These are phyloP conservation scores for Malus hybrid DNA, from an alignment of 331 rosid species.

Conservation along the genomic window DNA sequence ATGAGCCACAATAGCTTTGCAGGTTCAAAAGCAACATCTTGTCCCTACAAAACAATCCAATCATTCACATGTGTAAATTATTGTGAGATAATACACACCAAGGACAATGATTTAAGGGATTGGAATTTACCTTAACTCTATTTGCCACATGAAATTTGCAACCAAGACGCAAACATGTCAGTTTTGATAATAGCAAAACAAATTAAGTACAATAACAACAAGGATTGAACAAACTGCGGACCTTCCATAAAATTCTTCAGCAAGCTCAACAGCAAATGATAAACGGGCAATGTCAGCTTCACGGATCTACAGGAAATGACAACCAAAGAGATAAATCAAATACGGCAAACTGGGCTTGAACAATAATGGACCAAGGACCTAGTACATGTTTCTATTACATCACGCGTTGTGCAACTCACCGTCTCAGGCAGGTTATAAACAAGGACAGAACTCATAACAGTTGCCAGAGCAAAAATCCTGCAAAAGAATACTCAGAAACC, in stretches of 20 bases:
- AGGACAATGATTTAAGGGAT: conserved; percentile 2
- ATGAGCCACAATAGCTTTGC: conserved; percentile 97
- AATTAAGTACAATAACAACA: background rate
- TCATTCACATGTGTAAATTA: conserved; percentile 2
- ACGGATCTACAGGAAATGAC: conserved; percentile 56
- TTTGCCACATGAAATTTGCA: conserved; percentile 30
- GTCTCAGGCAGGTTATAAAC: conserved; percentile 93
- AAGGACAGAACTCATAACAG: conserved; percentile 92
- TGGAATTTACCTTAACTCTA: conserved; percentile 83
- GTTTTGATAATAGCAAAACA: conserved; percentile 11
- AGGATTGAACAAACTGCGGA: conserved; percentile 24
- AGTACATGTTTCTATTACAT: background rate
- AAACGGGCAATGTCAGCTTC: conserved; percentile 95
- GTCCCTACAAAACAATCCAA: conserved; percentile 53
- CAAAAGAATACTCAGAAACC: conserved; percentile 21
- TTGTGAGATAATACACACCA: background rate
- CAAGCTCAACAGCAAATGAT: conserved; percentile 98
- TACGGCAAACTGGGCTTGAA: background rate
- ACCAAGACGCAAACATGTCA: conserved; percentile 32
- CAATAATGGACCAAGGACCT: background rate
- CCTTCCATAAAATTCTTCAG: conserved; percentile 99
- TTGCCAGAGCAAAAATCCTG: conserved; percentile 95
- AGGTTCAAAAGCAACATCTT: conserved; percentile 97
- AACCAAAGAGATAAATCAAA: background rate
- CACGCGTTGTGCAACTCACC: conserved; percentile 36